These are phyloP conservation scores for Vitis hybrid DNA, from an alignment of 177 flowering plant genomes.

Conservation along the genomic window DNA sequence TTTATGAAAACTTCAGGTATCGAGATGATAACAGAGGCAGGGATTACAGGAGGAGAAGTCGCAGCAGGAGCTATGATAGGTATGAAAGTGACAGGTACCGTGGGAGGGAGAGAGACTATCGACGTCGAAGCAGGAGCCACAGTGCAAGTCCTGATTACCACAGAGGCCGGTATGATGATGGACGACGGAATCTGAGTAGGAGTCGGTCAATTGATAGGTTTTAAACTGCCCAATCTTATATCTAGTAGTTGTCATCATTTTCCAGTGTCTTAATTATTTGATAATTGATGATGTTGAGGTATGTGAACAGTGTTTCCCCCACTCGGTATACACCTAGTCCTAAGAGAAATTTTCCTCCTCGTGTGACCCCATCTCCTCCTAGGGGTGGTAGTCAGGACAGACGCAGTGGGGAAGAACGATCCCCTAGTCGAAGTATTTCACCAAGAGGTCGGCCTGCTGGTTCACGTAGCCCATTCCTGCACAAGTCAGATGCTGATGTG, in stretches of 20 bases:
- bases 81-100: conserved; percentile 54
- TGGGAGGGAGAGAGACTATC: conserved; percentile 55
- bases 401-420: conserved; percentile 28
- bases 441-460: conserved; percentile 37
- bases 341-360: conserved; percentile 44
- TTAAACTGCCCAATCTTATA: not conserved
- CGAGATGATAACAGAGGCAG: conserved; percentile 45
- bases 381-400: conserved; percentile 42
- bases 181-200: conserved; percentile 39
- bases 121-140: conserved; percentile 60
- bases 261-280: not conserved
- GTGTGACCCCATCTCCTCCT: conserved; percentile 26
- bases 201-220: conserved; percentile 52
- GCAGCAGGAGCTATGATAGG: conserved; percentile 43
- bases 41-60: conserved; percentile 41
- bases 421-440: conserved; percentile 48
- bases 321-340: conserved; percentile 44
- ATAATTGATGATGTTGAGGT: not conserved
- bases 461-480: conserved; percentile 53
- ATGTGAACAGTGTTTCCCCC: conserved; percentile 42
- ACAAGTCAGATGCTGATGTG: conserved; percentile 52
- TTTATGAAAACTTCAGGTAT: conserved; percentile 9
- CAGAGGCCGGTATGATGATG: conserved; percentile 48
- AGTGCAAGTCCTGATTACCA: conserved; percentile 60
- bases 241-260: not conserved